phyloP scores from a whole-genome alignment of 2,329 filamentous ascomycete genomes.

The Nemania sp. region DNA sequence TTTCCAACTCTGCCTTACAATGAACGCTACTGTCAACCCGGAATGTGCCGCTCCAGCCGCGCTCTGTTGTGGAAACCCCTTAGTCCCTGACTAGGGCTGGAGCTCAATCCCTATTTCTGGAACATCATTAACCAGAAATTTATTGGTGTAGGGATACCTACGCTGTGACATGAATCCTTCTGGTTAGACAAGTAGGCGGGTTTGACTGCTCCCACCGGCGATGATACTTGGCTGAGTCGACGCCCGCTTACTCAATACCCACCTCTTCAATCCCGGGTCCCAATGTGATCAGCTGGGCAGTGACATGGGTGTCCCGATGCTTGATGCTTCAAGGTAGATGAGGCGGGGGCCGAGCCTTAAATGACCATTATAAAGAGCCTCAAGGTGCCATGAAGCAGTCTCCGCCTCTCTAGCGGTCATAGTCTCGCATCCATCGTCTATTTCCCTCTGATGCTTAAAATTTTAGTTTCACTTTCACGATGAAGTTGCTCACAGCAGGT shows the following conservation, averaged over 20 bases:
- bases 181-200: background rate
- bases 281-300: background rate
- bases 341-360: background rate
- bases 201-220: background rate
- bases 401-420: background rate
- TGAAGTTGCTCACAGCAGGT: constrained; percentile 22
- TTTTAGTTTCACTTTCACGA: background rate
- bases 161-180: constrained; percentile 14
- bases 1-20: background rate
- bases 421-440: background rate
- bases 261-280: background rate
- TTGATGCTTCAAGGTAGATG: too few species aligned
- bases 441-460: background rate
- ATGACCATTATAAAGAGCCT: constrained; percentile 3
- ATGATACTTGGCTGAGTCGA: background rate
- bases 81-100: background rate
- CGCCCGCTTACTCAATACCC: too few species aligned
- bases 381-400: background rate
- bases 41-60: constrained; percentile 11
- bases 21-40: too few species aligned
- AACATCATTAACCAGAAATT: constrained; percentile 3
- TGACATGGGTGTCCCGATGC: too few species aligned
- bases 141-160: background rate
- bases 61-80: too few species aligned
- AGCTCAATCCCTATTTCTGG: constrained; percentile 7